Base-by-base conservation (phyloP, 1,139 yeast species). In the Chernovozyma aurita region DNA sequence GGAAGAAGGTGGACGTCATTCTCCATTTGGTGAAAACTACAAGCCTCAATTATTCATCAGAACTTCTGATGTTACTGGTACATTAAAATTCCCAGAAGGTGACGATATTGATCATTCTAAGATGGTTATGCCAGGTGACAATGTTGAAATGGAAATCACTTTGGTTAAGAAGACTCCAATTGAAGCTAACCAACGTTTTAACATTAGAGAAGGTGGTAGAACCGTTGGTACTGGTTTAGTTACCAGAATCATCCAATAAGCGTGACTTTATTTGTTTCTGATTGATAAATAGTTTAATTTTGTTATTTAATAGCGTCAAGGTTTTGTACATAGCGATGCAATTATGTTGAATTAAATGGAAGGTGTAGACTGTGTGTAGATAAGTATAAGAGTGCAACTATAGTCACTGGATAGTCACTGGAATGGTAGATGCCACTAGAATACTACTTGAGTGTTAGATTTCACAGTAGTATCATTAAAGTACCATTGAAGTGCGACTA, bases 1-100 rank as follows among this genome's bases (percentile, higher is more conserved):
- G 68, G 98, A 92, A 63, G 99, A 92, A 74, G 98, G 98, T 78
- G 99, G 99, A 58, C 92, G 99, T 73, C 95, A 87, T 74, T 85
- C 96, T 48, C 94, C 96, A 48, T 94, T 92, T 65, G 92, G 95
- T 60, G 87, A 84, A 69, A 85, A 90, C 80, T 92, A 88, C 80
- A 86, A 95, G 75, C 98, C 99, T 47, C 98, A 92, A 73, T 78
- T 92, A 76, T 92, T 85, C 70, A 78, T 90, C 60, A 86, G 97
- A 70, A 90, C 98, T 48, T 87, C 95, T 45, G 95, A 90, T 59
- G 97, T 92, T 47, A 87, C 97, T 47, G 92, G 87, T 57, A 80
- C 85, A 43, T 73, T 92, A 63, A 79, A 80, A 52, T 90, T 90
- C 92, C 97, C 97, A 59, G 84, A 79, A 53, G 88, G 86, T 50